Conservation (phyloP, 495 filamentous ascomycete species). For the Melanomma pulvis-pyrius region DNA sequence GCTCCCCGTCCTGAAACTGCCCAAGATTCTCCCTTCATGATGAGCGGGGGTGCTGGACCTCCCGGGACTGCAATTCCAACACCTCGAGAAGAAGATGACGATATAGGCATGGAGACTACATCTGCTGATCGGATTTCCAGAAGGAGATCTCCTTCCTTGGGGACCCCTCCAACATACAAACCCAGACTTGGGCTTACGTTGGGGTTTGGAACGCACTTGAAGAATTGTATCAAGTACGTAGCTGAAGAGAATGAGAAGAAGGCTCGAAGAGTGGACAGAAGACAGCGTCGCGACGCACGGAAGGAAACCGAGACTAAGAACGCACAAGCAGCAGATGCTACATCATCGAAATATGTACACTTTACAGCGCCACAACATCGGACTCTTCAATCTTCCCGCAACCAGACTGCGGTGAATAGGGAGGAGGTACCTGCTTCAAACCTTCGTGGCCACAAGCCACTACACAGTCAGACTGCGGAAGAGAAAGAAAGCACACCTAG, state of each 20-base stretch:
- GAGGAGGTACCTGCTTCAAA: too few species aligned
- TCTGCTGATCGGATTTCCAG: too few species aligned
- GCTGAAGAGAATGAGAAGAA: not conserved
- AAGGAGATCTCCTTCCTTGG: not conserved
- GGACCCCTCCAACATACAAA: constrained; percentile 2
- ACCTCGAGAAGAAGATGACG: not conserved
- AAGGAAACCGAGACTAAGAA: not conserved
- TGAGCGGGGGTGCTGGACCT: not conserved
- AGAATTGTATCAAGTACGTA: not conserved
- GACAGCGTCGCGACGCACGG: not conserved
- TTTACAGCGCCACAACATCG: too few species aligned
- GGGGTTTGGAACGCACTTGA: not conserved
- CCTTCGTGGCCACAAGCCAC: too few species aligned
- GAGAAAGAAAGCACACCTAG: too few species aligned
- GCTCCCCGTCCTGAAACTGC: not conserved
- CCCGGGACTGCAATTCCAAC: not conserved
- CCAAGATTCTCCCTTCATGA: not conserved
- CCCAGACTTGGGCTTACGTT: constrained; percentile 6
- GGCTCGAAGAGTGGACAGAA: not conserved
- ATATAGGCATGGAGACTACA: not conserved
- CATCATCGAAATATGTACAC: too few species aligned
- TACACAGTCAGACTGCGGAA: too few species aligned
- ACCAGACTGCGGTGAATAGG: too few species aligned
- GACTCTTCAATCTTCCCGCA: too few species aligned
- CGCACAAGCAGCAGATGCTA: too few species aligned